phyloP scores from a whole-genome alignment of 2,329 filamentous ascomycete species.

The Colletotrichum tabaci region DNA sequence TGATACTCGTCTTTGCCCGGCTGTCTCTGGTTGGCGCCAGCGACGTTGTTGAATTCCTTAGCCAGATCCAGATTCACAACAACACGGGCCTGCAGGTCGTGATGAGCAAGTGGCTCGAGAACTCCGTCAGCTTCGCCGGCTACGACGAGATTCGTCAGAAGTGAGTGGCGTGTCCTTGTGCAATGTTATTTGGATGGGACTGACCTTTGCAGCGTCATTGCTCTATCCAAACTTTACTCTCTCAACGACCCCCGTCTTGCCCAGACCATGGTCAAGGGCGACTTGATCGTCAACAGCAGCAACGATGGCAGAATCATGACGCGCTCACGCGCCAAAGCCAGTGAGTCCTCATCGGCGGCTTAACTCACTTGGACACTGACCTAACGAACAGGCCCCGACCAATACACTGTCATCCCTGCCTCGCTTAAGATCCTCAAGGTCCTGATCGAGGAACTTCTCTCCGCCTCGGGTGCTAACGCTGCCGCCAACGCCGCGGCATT shows the following conservation, averaged over 20 bases:
- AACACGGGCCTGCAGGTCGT: conserved; percentile 91
- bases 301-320: conserved; percentile 90
- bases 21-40: conserved; percentile 87
- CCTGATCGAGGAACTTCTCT: conserved; percentile 90
- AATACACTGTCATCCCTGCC: conserved; percentile 88
- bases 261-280: conserved; percentile 89
- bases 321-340: conserved; percentile 87
- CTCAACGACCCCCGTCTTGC: conserved; percentile 86
- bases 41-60: conserved; percentile 93
- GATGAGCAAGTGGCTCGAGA: conserved; percentile 95
- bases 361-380: conserved; percentile 46
- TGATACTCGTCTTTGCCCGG: conserved; percentile 95
- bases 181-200: neutral
- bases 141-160: conserved; percentile 98
- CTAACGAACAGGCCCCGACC: conserved; percentile 78
- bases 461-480: conserved; percentile 77
- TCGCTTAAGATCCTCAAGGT: conserved; percentile 97
- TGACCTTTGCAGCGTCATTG: conserved; percentile 80
- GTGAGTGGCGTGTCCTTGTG: conserved; percentile 64
- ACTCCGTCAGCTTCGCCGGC: conserved; percentile 96
- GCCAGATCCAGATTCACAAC: conserved; percentile 84
- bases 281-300: conserved; percentile 81
- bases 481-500: conserved; percentile 74
- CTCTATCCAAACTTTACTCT: conserved; percentile 90
- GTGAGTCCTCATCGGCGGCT: conserved; percentile 60